Evolutionary conservation across 768 basidiomycete genomes (phyloP).

Genomic region (Russula abietina): DNA sequence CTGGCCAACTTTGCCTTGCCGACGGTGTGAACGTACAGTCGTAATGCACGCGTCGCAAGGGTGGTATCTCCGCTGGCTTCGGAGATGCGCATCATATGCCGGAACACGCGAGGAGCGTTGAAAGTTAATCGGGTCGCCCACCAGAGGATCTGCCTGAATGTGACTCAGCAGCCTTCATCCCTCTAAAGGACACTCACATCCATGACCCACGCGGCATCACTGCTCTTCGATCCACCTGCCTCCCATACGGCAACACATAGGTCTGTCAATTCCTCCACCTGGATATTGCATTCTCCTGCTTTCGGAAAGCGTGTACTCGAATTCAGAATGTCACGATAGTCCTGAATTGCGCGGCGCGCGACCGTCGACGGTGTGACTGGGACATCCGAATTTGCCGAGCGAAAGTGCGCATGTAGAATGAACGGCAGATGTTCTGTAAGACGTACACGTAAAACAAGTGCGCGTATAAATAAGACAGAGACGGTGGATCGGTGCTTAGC

Average conservation of each 20-base stretch:
- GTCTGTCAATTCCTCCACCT: slow-evolving; percentile 81
- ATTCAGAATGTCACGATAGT: slow-evolving; percentile 64
- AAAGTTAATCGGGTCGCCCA: slow-evolving; percentile 93
- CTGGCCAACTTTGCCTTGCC: slow-evolving; percentile 71
- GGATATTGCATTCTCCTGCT: slow-evolving; percentile 71
- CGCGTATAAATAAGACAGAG: slow-evolving; percentile 64
- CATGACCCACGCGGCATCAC: slow-evolving; percentile 69
- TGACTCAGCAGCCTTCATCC: neutral
- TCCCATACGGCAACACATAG: slow-evolving; percentile 80
- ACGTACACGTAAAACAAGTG: slow-evolving; percentile 49
- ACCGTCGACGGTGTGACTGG: slow-evolving; percentile 46
- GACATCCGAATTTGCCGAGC: slow-evolving; percentile 22
- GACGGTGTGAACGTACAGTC: slow-evolving; percentile 79
- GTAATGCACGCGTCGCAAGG: slow-evolving; percentile 68
- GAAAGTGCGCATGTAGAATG: slow-evolving; percentile 4
- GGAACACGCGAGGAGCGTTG: slow-evolving; percentile 79
- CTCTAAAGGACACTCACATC: slow-evolving; percentile 49
- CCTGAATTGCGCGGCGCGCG: slow-evolving; percentile 59
- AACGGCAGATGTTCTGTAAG: slow-evolving; percentile 9
- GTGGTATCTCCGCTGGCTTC: slow-evolving; percentile 52
- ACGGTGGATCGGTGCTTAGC: slow-evolving; percentile 68
- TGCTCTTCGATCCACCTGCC: slow-evolving; percentile 54
- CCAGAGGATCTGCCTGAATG: slow-evolving; percentile 63
- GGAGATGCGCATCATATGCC: slow-evolving; percentile 76
- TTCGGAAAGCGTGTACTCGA: slow-evolving; percentile 70